Base-by-base conservation (phyloP, 352 stramenopile genomes). In the Phytophthora pinifolia region DNA sequence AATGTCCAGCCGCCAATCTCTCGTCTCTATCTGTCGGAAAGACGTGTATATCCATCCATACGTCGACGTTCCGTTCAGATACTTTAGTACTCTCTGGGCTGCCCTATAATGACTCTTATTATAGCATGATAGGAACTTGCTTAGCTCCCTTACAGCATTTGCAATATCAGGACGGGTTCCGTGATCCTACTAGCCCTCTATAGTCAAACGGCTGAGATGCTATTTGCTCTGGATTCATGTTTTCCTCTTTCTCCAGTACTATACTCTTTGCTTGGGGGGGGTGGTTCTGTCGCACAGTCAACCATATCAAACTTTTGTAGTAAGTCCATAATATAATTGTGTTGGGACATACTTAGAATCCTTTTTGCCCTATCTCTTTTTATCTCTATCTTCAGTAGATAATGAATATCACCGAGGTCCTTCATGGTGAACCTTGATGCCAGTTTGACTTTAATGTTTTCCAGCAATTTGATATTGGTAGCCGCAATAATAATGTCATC, bases 191-290 rank as follows among this genome's bases (percentile, higher is more conserved):
- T n/a, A 55, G 15, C n/a, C 48, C 36, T 17, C 29, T 46, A 13
- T 46, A 55, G 32, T 55, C 48, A 13, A 55, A 55, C 39, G 36
- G 12, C 17, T 46, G 35, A 32, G 35, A 34, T 38, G 47, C 14
- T 41, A 35, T 35, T 53, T 42, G 32, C 13, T 53, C 32, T 13
- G 33, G 46, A 17, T 20, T 53, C n/a, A 53, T 14, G 6, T 22
- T 53, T 43, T 53, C 20, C 20, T 25, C 20, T 25, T 25, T 25
- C 20, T 25, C 20, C 1, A 25, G 20, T 25, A 25, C 20, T 25
- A 25, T 25, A 25, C 20, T 25, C 20, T 25, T 25, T 25, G 20
- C 20, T 25, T 25, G 41, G 41, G 12, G 41, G 41, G 12, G 41
- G 36, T 12, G 41, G 10, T 0, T 27, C 41, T 36, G 41, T 25